Percentiles rank a stretch among this genome's conserved stretches.
phyloP scores from a whole-genome alignment of 495 filamentous ascomycete species.

The Cudoniella acicularis region DNA sequence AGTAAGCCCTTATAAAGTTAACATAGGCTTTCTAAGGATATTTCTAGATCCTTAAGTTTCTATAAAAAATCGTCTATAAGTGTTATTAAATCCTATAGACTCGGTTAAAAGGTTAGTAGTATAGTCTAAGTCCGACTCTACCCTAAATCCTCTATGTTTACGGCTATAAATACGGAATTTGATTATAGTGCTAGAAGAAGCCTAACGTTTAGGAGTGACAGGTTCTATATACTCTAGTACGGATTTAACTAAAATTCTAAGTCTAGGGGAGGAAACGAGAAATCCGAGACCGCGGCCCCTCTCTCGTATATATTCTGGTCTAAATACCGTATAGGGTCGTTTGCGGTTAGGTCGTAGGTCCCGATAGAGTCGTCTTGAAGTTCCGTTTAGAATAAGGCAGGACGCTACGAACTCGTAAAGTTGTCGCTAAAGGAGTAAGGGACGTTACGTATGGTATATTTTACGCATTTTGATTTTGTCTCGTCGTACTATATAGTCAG shows the following conservation, averaged over 20 bases:
- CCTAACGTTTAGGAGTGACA: too few relatives aligned
- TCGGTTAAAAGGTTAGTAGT: not conserved
- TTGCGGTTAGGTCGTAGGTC: not conserved
- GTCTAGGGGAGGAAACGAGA: not conserved
- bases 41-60: not conserved
- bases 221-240: not conserved
- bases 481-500: not conserved
- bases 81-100: not conserved
- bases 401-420: not conserved
- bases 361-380: not conserved
- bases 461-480: not conserved
- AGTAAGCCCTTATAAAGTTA: not conserved
- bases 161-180: not conserved
- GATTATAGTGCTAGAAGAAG: too few relatives aligned
- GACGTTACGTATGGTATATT: not conserved
- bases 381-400: not conserved
- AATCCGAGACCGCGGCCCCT: not conserved
- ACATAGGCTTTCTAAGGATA: not conserved
- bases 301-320: not conserved
- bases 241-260: not conserved
- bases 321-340: not conserved
- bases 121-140: not conserved
- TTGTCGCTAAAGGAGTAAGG: not conserved
- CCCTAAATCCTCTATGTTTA: not conserved
- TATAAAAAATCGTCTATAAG: not conserved